phyloP scores from a whole-genome alignment of 257 asterid genomes.

The Solanum dulcamara region DNA sequence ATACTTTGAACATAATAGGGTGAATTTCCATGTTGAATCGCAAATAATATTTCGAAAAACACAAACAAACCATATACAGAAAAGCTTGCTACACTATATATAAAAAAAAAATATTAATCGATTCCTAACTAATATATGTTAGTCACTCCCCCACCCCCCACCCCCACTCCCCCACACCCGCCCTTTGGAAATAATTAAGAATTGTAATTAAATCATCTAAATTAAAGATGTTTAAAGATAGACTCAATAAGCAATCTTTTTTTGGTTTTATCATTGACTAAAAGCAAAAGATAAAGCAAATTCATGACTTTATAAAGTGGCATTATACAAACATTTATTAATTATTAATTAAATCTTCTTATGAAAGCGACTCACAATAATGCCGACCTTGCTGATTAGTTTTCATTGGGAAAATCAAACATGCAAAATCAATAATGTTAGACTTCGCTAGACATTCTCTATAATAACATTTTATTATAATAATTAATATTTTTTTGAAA shows the following conservation, averaged over 20 bases:
- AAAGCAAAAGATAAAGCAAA: not conserved
- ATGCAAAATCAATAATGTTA: fast-evolving
- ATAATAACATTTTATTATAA: not conserved
- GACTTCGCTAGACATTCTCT: not conserved
- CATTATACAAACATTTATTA: not conserved
- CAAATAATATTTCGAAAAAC: not conserved
- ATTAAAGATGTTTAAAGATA: not conserved
- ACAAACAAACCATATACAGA: not conserved
- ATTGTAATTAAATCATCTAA: not conserved
- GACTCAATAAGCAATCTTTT: not conserved
- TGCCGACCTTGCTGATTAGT: not conserved
- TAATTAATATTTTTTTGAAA: too few relatives aligned
- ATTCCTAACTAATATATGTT: too few relatives aligned
- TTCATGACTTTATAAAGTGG: not conserved
- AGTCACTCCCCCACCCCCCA: not conserved
- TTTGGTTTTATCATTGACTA: not conserved
- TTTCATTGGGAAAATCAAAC: not conserved
- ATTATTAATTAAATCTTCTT: not conserved
- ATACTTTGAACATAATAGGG: not conserved
- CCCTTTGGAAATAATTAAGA: not conserved
- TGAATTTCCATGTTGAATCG: not conserved
- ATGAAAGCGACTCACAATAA: not conserved
- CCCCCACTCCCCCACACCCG: fast-evolving
- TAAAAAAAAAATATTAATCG: too few relatives aligned
- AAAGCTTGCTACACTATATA: not conserved